Evolutionary conservation across 805 yeast genomes (phyloP).

Genomic region (Metschnikowia borealis): DNA sequence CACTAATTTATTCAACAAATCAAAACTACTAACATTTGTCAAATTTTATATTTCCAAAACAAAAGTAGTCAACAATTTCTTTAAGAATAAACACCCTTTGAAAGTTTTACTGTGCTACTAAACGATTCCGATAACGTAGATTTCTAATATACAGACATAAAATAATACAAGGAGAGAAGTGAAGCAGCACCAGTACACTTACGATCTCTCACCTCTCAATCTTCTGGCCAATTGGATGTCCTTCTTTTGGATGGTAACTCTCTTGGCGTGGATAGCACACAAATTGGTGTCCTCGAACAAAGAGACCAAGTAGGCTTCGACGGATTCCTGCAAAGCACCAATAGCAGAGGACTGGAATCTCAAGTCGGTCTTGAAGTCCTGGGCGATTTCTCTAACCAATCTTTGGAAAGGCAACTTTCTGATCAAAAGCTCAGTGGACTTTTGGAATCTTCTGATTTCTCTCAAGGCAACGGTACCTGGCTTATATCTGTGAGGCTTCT

Average conservation of each 20-base stretch:
- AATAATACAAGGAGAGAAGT: slow-evolving; percentile 19
- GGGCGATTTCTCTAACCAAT: slow-evolving; percentile 47
- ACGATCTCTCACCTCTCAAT: slow-evolving; percentile 48
- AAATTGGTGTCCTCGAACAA: slow-evolving; percentile 46
- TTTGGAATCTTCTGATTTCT: slow-evolving; percentile 47
- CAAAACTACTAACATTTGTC: too few species aligned
- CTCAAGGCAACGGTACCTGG: slow-evolving; percentile 49
- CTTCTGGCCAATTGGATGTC: slow-evolving; percentile 48
- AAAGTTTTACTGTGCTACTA: background rate
- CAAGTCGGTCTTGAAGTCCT: slow-evolving; percentile 45
- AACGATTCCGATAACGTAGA: background rate
- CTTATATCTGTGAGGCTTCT: slow-evolving; percentile 48
- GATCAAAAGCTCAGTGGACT: slow-evolving; percentile 44
- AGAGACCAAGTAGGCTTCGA: slow-evolving; percentile 45
- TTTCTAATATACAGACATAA: slow-evolving; percentile 19
- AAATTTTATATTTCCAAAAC: too few species aligned
- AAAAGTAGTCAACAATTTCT: too few species aligned
- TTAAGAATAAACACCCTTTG: too few species aligned
- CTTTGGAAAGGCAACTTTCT: slow-evolving; percentile 48
- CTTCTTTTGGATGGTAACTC: slow-evolving; percentile 47
- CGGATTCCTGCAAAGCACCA: slow-evolving; percentile 47
- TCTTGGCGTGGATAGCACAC: slow-evolving; percentile 48
- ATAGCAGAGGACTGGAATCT: slow-evolving; percentile 46
- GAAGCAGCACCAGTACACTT: slow-evolving; percentile 19
- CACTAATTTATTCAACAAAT: too few species aligned